A percentile compares a stretch with the other conserved stretches of the same genome.
These are phyloP conservation scores for Termitomyces sp. DNA, from an alignment of 768 basidiomycete genomes.

Conservation along the genomic window DNA sequence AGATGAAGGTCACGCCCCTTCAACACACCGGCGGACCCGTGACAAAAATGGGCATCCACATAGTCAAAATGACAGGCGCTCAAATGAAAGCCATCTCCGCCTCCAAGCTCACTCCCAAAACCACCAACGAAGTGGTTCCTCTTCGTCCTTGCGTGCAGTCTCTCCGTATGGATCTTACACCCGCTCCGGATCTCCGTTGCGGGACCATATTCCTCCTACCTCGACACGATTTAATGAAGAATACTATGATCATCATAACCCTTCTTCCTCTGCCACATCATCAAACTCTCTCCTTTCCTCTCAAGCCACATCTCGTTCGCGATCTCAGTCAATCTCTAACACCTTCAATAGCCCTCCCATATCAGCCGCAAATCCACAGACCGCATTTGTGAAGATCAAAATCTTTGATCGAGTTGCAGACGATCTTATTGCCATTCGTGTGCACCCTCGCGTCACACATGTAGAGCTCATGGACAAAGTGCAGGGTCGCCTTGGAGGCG, in stretches of 20 bases:
- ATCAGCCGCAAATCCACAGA: slow-evolving; percentile 71
- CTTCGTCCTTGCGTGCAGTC: slow-evolving; percentile 37
- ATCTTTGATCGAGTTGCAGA: slow-evolving; percentile 92
- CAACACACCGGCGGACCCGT: slow-evolving; percentile 31
- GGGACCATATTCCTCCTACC: slow-evolving; percentile 24
- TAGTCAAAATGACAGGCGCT: slow-evolving; percentile 26
- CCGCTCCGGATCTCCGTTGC: slow-evolving; percentile 33
- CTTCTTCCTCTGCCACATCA: slow-evolving; percentile 31
- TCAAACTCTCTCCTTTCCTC: slow-evolving; percentile 46
- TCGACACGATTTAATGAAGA: slow-evolving; percentile 21
- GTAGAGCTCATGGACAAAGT: slow-evolving; percentile 89
- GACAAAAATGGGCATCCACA: slow-evolving; percentile 36
- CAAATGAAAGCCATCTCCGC: slow-evolving; percentile 35
- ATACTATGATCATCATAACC: slow-evolving; percentile 19
- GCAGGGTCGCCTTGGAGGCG: slow-evolving; percentile 74
- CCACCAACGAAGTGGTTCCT: slow-evolving; percentile 47
- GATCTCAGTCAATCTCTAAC: slow-evolving; percentile 49
- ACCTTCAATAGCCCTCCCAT: slow-evolving; percentile 67
- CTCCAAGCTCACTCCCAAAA: slow-evolving; percentile 38
- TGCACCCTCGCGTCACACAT: slow-evolving; percentile 87
- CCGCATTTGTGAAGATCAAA: slow-evolving; percentile 96
- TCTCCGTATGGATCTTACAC: slow-evolving; percentile 35
- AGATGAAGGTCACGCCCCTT: slow-evolving; percentile 47
- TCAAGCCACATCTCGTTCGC: slow-evolving; percentile 50
- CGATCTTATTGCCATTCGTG: slow-evolving; percentile 94